Conservation (phyloP, 2,329 filamentous ascomycete species). For the Penicillium sp. region DNA sequence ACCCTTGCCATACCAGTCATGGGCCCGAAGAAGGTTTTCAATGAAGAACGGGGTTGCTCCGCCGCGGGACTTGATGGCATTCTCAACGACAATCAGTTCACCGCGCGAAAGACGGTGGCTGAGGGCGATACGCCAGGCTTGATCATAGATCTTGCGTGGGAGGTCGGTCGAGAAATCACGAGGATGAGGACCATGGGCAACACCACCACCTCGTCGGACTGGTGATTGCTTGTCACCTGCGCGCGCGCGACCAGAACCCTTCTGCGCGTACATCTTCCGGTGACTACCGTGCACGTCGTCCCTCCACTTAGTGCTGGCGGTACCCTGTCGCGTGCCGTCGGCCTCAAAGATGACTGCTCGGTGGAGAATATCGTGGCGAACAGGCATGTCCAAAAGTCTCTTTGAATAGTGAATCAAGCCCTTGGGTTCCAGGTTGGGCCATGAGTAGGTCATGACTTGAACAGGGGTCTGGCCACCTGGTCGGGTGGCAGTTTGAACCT, state of each 20-base stretch:
- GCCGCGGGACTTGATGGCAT: conserved; percentile 68
- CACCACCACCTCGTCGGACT: conserved; percentile 80
- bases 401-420: conserved; percentile 75
- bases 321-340: conserved; percentile 83
- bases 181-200: conserved; percentile 85
- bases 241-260: conserved; percentile 80
- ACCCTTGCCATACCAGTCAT: conserved; percentile 70
- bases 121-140: conserved; percentile 91
- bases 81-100: conserved; percentile 82
- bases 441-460: conserved; percentile 82
- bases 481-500: not conserved
- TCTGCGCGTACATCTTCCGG: conserved; percentile 81
- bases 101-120: conserved; percentile 87
- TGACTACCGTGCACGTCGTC: conserved; percentile 81
- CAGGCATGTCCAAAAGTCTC: conserved; percentile 81
- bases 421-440: conserved; percentile 83
- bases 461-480: conserved; percentile 56
- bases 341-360: conserved; percentile 90
- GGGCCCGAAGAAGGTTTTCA: conserved; percentile 66
- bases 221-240: conserved; percentile 80
- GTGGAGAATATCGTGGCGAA: conserved; percentile 89
- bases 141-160: conserved; percentile 87
- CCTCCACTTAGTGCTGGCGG: conserved; percentile 78
- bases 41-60: conserved; percentile 58
- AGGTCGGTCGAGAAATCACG: conserved; percentile 85